Base-by-base conservation (phyloP, 345 rosid species). In the Aurinia saxatilis region DNA sequence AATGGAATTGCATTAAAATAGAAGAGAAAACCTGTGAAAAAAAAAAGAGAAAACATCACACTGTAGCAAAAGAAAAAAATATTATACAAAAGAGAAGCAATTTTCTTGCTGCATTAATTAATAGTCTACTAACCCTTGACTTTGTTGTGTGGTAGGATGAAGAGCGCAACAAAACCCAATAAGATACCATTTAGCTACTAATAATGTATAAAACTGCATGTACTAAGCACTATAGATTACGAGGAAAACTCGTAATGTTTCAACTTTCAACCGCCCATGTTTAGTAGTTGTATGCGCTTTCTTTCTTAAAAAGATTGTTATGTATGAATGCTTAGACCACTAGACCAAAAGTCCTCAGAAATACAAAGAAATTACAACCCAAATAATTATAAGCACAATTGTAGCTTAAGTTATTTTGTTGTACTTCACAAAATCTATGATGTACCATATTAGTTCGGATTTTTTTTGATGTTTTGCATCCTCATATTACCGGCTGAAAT, bases 111-210 rank as follows among this genome's bases (percentile, higher is more conserved):
- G 37, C 68, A 46, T 54, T 61, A 42, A 68, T 42, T 61, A 41
- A 34, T 61, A 60, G 46, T 30, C 50, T 53, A 69, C 73, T 61
- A 53, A 61, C 57, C 44, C 63, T 61, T 69, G 63, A 54, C 63
- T 18, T 69, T 50, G 29, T 35, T 37, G 7, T 51, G 60, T 41
- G 55, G 66, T 51, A 16, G 47, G 40, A 60, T 44, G 23, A 51
- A 44, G 66, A 68, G 52, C 55, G 51, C 46, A 68, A 44, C 73
- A 60, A 68, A 68, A 34, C 17, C 17, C 31, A 60, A 60, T n/a
- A 34, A 34, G 52, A 58, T 18, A 31, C n/a, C 53, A 40, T 33
- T 60, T 57, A 50, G 47, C 40, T 42, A 27, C 65, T 48, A 38
- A 23, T 57, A 56, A 56, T 13, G 47, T 25, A 21, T 54, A 57